Percentiles rank a stretch among this genome's conserved stretches.
Evolutionary conservation across 192 early-diverging fungal genomes (phyloP).

Genomic region (Dissophora globulifera): DNA sequence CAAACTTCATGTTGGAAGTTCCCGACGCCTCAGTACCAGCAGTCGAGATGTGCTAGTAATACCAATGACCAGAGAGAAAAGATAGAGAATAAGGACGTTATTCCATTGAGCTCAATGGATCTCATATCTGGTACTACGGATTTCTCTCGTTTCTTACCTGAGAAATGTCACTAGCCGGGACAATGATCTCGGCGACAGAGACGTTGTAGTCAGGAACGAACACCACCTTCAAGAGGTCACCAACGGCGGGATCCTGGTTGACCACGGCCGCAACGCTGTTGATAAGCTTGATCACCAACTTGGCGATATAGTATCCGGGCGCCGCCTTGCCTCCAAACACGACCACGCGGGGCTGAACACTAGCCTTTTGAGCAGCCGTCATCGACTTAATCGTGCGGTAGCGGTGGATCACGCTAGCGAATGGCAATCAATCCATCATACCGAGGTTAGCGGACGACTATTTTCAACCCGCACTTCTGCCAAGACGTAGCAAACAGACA

Average conservation of each 20-base stretch:
- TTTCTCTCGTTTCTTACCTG: slow-evolving; percentile 71
- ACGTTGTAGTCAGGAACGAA: slow-evolving; percentile 99
- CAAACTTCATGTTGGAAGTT: slow-evolving; percentile 99
- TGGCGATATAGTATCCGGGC: slow-evolving; percentile 98
- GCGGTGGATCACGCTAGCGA: slow-evolving; percentile 85
- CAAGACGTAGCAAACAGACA: too few species aligned
- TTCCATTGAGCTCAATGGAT: too few species aligned
- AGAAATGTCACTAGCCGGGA: slow-evolving; percentile 98
- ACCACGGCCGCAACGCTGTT: slow-evolving; percentile 91
- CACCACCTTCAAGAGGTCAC: slow-evolving; percentile 91
- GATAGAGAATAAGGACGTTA: too few species aligned
- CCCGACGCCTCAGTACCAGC: slow-evolving; percentile 99
- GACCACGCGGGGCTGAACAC: slow-evolving; percentile 85
- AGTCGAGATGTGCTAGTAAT: slow-evolving; percentile 91
- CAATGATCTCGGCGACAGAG: slow-evolving; percentile 93
- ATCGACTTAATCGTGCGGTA: slow-evolving; percentile 88
- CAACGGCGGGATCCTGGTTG: slow-evolving; percentile 86
- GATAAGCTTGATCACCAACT: slow-evolving; percentile 99
- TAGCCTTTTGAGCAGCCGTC: slow-evolving; percentile 69
- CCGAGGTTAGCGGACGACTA: too few species aligned
- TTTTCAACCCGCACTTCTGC: too few species aligned
- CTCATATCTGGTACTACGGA: too few species aligned
- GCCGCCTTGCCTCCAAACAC: slow-evolving; percentile 98
- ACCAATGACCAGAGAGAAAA: too few species aligned
- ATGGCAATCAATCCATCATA: slow-evolving; percentile 4